Conservation (phyloP, 345 rosid genomes). For the Lepidium africanum region DNA sequence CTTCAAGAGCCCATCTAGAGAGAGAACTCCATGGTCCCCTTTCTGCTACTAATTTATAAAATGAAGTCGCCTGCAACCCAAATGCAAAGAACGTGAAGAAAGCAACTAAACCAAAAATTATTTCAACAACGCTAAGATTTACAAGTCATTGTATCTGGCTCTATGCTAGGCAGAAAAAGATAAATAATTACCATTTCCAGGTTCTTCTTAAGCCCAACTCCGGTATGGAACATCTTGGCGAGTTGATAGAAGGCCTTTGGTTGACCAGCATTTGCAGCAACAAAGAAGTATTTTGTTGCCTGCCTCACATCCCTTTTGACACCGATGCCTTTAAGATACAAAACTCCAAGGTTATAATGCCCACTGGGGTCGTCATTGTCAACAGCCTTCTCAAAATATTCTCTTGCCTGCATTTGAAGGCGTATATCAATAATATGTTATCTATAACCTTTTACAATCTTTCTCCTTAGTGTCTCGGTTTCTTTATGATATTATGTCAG, state of each 20-base stretch:
- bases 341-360: conserved; percentile 91
- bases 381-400: conserved; percentile 91
- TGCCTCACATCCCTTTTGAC: conserved; percentile 78
- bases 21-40: conserved; percentile 98
- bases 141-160: not conserved
- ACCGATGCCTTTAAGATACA: conserved; percentile 85
- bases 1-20: conserved; percentile 97
- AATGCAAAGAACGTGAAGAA: conserved; percentile 1
- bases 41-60: conserved; percentile 95
- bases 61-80: conserved; percentile 68
- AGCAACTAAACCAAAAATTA: not conserved
- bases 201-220: conserved; percentile 86
- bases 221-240: conserved; percentile 97
- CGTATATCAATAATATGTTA: not conserved
- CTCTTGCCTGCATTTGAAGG: conserved; percentile 63
- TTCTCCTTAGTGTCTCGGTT: not conserved
- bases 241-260: conserved; percentile 97
- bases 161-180: not conserved
- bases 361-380: conserved; percentile 73
- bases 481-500: not conserved
- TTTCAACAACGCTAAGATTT: not conserved
- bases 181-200: conserved; percentile 48
- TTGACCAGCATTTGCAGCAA: conserved; percentile 91
- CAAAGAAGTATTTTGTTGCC: conserved; percentile 63
- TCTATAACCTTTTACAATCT: not conserved